Base-by-base conservation (phyloP, 2,329 filamentous ascomycete species). In the Cladosporium sp. region DNA sequence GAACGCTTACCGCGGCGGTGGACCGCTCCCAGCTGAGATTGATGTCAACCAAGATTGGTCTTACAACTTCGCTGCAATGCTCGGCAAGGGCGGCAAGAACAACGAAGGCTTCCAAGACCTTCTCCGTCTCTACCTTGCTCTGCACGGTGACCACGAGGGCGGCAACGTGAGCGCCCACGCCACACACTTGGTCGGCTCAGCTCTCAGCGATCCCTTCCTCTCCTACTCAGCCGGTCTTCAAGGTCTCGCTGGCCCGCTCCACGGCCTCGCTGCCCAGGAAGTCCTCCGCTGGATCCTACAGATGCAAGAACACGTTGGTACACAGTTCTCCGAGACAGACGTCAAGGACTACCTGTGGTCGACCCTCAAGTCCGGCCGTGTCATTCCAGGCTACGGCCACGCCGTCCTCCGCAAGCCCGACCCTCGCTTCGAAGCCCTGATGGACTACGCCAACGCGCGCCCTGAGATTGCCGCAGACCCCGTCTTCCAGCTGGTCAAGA, bases 111-210 rank as follows among this genome's bases (percentile, higher is more conserved):
- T 99, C 86, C 94, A 98, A 78, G 95, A 99, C 75, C 86, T 99
- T 24, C 86, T 99, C 69, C 88, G 95, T 73, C 84, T 99, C 36
- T 99, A 99, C 81, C 88, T 99, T 28, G 94, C 95, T 59, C 90
- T 99, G 5, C 95, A 99, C 80, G 95, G 95, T 69, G 95, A 99
- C 80, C 95, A 99, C 82, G 95, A 99, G 81, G 95, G 95, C 68
- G 95, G 95, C 66, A 99, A 99, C 74, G 95, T 99, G 69, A 97
- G 93, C 47, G 95, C 95, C 0, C 95, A 99, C 78, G 83, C 95
- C 32, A 98, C 95, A 8, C 95, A 99, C 79, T 85, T 99, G 47
- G 95, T 99, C 65, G 95, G 95, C 62, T 96, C 92, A 73, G 95
- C 95, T 24, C 88, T 99, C 65, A 95, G 91, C 75, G 95, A 98